Conservation (phyloP, 176 grass and related monocot genomes). For the Pharus latifolius region DNA sequence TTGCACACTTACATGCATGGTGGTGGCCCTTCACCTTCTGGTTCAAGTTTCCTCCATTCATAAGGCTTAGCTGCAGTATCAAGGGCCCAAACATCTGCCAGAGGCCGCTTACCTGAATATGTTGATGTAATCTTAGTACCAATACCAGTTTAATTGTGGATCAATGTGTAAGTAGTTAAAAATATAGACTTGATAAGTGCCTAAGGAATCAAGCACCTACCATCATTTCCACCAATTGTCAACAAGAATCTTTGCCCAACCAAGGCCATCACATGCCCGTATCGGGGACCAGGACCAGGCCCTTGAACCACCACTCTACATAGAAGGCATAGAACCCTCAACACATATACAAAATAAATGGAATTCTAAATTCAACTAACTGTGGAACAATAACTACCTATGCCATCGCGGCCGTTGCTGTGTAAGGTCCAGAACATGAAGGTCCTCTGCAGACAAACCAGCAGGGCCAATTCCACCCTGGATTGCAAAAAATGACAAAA, state of each 20-base stretch:
- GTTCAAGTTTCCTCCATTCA: constrained; percentile 96
- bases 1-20: constrained; percentile 82
- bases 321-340: constrained; percentile 17
- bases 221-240: constrained; percentile 96
- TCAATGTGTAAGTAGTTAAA: constrained; percentile 2
- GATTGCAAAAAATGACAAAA: constrained; percentile 5
- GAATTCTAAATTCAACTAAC: not conserved
- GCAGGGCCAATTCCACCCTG: constrained; percentile 97
- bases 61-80: constrained; percentile 98
- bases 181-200: not conserved
- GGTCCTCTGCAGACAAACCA: constrained; percentile 96
- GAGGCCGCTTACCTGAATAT: constrained; percentile 70
- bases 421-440: constrained; percentile 94
- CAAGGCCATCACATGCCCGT: constrained; percentile 98
- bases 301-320: constrained; percentile 92
- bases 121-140: constrained; percentile 9
- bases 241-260: constrained; percentile 96
- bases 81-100: constrained; percentile 97
- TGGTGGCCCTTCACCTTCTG: constrained; percentile 93
- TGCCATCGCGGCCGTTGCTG: constrained; percentile 88
- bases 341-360: not conserved
- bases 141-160: not conserved
- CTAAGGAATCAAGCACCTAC: constrained; percentile 26
- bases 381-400: constrained; percentile 44
- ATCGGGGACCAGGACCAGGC: constrained; percentile 85